Conservation (phyloP, 1,284 basidiomycete species). For the Leccinum pachyderme region DNA sequence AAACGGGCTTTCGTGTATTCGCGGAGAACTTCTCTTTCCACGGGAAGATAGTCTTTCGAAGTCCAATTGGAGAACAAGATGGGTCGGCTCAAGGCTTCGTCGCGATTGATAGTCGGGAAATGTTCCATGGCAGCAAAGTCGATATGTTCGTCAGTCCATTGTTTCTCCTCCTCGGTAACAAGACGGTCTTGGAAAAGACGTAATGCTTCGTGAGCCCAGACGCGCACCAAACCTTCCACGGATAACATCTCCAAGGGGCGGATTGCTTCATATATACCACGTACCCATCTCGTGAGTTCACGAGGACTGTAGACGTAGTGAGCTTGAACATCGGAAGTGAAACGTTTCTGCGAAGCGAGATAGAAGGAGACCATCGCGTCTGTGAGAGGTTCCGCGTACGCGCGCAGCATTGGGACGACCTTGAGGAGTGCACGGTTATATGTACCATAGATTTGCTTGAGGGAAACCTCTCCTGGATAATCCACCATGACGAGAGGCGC, state of each 20-base stretch:
- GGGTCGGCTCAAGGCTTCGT: conserved; percentile 83
- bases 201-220: conserved; percentile 98
- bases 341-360: conserved; percentile 88
- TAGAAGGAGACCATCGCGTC: conserved; percentile 98
- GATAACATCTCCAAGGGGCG: conserved; percentile 87
- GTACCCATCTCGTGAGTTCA: conserved; percentile 97
- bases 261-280: conserved; percentile 97
- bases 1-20: conserved; percentile 97
- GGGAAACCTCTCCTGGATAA: conserved; percentile 94
- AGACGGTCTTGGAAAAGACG: conserved; percentile 98
- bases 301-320: conserved; percentile 99
- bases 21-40: conserved; percentile 89
- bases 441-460: conserved; percentile 99
- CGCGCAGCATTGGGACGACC: conserved; percentile 89
- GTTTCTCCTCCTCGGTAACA: conserved; percentile 86
- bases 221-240: conserved; percentile 91
- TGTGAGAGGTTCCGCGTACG: conserved; percentile 93
- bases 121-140: conserved; percentile 82
- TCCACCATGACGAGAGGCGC: conserved; percentile 99
- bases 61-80: conserved; percentile 99
- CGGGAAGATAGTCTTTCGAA: conserved; percentile 94
- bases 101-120: conserved; percentile 89
- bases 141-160: conserved; percentile 94
- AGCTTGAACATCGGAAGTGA: conserved; percentile 95
- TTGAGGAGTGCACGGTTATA: conserved; percentile 97